Evolutionary conservation across 305 asterid species (phyloP), one percentile per base, ranked within the genome.

Genomic region (Fraxinus angustifolia): DNA sequence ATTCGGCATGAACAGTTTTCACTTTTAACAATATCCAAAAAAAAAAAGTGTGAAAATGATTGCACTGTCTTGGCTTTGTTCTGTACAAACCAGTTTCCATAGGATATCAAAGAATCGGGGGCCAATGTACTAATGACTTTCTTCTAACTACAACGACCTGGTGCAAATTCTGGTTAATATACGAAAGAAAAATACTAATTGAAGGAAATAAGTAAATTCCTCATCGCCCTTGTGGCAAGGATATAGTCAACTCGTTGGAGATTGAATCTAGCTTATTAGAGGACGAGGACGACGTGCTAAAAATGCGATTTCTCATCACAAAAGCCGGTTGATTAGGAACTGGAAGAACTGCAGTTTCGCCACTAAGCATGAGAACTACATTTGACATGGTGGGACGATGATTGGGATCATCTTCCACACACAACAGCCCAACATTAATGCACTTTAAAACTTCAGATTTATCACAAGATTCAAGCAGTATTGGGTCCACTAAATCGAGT

Each of bases 261-360:
- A 3, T 26, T 11, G 35, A 65, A 26, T 3, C 6, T 3, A 3
- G 16, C 10, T 65, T 26, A 26, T 8, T 23, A 23, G 71, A 62
- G 71, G 16, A 21, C 34, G 33, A 62, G 70, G 67, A 56, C 0
- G 30, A 56, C 7, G 28, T 17, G 6, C 14, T 62, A 8, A 62
- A 23, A 23, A 8, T 4, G 1, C 35, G 35, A 4, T 23, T 65
- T 23, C 73, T 65, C 73, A 65, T 65, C 26, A 75, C 62, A 40
- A 75, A 75, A 11, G 78, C 78, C 3, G 78, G 78, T 8, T 38
- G 28, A n/a, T 38, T 75, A 34, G 78, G 78, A 36, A n/a, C n/a
- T 10, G 62, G 78, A 21, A 75, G 30, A 40, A 26, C 19, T 19
- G 31, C 35, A 40, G 17, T 21, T 23, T 75, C 78, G 8, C 30